Evolutionary conservation across 169 alveolate species (phyloP).

Genomic region (Cystoisospora suis): DNA sequence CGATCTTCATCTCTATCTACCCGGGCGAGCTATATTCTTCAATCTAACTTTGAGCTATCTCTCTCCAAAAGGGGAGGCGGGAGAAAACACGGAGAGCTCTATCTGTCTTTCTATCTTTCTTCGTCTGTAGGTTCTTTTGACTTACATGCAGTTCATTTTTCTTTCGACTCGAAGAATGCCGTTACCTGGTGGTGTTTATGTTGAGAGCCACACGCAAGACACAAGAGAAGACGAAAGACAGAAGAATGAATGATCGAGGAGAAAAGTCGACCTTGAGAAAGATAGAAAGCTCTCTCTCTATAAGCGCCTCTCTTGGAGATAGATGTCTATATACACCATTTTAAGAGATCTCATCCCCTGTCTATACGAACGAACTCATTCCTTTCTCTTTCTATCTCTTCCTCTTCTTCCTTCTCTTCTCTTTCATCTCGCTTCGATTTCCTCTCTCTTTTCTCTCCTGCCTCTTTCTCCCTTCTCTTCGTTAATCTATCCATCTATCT

Average conservation of each 20-base stretch:
- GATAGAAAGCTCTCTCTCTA: not conserved
- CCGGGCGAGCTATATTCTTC: too few species aligned
- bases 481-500: not conserved
- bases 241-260: not conserved
- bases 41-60: too few species aligned
- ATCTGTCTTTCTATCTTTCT: not conserved
- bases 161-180: slow-evolving; percentile 16
- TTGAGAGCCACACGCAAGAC: not conserved
- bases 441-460: not conserved
- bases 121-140: not conserved
- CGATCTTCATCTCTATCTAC: too few species aligned
- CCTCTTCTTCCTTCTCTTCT: not conserved
- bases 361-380: not conserved
- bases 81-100: not conserved
- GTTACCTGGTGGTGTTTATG: not conserved
- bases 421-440: not conserved
- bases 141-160: slow-evolving; percentile 32
- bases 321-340: too few species aligned
- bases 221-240: not conserved
- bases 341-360: not conserved
- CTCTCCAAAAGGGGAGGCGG: not conserved
- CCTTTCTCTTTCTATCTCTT: not conserved
- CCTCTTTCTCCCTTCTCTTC: not conserved
- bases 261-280: not conserved
- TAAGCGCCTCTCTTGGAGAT: too few species aligned